phyloP scores from a whole-genome alignment of 495 filamentous ascomycete species.

The Chaetomium tenue region DNA sequence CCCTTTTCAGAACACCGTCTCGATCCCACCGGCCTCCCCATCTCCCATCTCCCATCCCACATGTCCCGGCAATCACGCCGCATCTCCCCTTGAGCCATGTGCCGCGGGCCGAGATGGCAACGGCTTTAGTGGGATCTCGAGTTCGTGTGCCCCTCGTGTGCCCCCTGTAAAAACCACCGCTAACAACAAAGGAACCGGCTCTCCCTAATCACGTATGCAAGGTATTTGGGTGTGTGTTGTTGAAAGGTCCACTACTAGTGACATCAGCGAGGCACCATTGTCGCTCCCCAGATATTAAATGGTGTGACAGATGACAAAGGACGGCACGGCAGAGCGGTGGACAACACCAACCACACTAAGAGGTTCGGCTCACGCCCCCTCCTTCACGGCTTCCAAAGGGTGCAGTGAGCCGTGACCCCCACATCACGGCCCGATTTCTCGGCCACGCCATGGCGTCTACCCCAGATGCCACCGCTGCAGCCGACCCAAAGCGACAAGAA shows the following conservation, averaged over 20 bases:
- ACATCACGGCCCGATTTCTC: background rate
- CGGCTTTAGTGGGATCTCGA: conserved; percentile 1
- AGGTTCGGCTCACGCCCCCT: background rate
- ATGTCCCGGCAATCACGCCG: background rate
- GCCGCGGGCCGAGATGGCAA: conserved; percentile 2
- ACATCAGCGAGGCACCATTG: background rate
- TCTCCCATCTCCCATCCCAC: background rate
- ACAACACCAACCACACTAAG: background rate
- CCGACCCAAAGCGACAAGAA: background rate
- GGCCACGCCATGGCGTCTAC: background rate
- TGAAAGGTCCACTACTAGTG: background rate
- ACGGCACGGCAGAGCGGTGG: background rate
- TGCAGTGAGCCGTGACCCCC: background rate
- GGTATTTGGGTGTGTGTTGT: background rate
- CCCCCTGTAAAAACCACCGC: too few species aligned
- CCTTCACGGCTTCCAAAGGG: background rate
- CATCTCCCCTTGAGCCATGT: background rate
- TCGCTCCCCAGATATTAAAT: background rate
- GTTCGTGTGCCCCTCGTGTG: background rate
- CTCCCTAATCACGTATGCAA: background rate
- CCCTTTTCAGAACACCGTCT: background rate
- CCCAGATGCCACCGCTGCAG: background rate
- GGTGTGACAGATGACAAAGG: background rate
- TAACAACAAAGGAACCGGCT: background rate
- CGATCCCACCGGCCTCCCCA: background rate